These are phyloP conservation scores for Coemansia asiatica DNA, from an alignment of 192 early-diverging fungal species.

Conservation along the genomic window DNA sequence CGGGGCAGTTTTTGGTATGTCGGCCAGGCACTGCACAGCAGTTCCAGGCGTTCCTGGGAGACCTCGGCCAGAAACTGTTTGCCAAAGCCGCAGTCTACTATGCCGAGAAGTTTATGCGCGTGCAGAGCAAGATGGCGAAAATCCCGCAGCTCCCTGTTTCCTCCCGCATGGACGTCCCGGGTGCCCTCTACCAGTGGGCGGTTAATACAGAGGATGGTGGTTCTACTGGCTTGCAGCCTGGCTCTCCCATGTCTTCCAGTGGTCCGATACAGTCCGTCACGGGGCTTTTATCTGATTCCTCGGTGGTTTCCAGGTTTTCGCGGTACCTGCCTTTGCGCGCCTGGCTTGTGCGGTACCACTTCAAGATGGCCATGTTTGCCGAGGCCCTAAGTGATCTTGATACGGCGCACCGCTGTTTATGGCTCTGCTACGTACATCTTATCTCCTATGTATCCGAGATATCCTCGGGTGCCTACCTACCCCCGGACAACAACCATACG, in stretches of 20 bases:
- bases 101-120: slow-evolving; percentile 32
- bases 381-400: slow-evolving; percentile 43
- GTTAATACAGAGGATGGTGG: neutral
- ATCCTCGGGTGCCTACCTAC: slow-evolving; percentile 36
- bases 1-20: slow-evolving; percentile 30
- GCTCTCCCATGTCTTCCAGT: neutral
- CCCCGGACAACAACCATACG: neutral
- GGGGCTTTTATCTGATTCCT: slow-evolving; percentile 1
- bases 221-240: neutral
- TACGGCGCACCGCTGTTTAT: slow-evolving; percentile 39
- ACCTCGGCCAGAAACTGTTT: slow-evolving; percentile 26
- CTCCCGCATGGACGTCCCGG: slow-evolving; percentile 1
- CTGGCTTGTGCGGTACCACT: slow-evolving; percentile 49
- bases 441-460: slow-evolving; percentile 30
- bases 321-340: slow-evolving; percentile 37
- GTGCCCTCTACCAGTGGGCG: neutral
- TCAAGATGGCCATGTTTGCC: slow-evolving; percentile 36
- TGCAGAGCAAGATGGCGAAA: slow-evolving; percentile 27
- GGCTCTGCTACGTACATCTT: slow-evolving; percentile 39
- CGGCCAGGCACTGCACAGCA: slow-evolving; percentile 28
- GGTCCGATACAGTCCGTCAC: neutral
- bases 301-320: slow-evolving; percentile 16
- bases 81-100: slow-evolving; percentile 25
- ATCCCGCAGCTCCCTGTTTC: slow-evolving; percentile 33
- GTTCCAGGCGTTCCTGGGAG: slow-evolving; percentile 31